Evolutionary conservation across 2,329 filamentous ascomycete species (phyloP), one percentile per base, ranked within the genome.

Genomic region (Raffaelea arxii): DNA sequence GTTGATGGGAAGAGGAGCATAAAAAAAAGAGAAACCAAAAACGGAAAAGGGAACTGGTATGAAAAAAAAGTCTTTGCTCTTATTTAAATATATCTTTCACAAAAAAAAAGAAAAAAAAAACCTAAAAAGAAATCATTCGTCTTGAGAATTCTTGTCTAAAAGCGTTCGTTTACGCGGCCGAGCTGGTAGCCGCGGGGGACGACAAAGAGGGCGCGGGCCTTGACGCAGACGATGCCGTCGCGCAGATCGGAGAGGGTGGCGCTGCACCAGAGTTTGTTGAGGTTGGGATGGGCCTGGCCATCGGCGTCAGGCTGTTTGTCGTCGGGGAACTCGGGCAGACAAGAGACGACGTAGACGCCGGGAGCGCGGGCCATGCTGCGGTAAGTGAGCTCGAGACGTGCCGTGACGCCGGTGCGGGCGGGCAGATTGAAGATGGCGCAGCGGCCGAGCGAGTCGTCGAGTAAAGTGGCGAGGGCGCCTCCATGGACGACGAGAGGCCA

Each of bases 401-500:
- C 68, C 56, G 79, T 74, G 53, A 82, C 64, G 55, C 76, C 72
- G 27, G 71, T 73, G 39, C 66, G 63, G 9, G 61, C 64, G 2
- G 69, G 67, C 51, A 78, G 68, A 25, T 61, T 58, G 40, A 62
- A 59, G 46, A 78, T 65, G 11, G 77, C 78, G 50, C 77, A 80
- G 38, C 82, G 70, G n/a, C 79, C 78, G 51, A 86, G 69, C 44
- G 73, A 75, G 66, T 89, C 85, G 59, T 86, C 77, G 32, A 89
- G 63, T 4, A 86, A 61, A 1, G 80, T 87, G 7, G 80, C 82
- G 42, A 85, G 70, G 6, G 74, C 69, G 14, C 85, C 85, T 46
- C 85, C 85, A 64, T 91, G 85, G 44, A 80, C 78, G 36, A 85
- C 69, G 12, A 75, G 74, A 2, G 84, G 84, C 82, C 83, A 90